Conservation (phyloP, 495 filamentous ascomycete species). For the Pyrenula aspistea region DNA sequence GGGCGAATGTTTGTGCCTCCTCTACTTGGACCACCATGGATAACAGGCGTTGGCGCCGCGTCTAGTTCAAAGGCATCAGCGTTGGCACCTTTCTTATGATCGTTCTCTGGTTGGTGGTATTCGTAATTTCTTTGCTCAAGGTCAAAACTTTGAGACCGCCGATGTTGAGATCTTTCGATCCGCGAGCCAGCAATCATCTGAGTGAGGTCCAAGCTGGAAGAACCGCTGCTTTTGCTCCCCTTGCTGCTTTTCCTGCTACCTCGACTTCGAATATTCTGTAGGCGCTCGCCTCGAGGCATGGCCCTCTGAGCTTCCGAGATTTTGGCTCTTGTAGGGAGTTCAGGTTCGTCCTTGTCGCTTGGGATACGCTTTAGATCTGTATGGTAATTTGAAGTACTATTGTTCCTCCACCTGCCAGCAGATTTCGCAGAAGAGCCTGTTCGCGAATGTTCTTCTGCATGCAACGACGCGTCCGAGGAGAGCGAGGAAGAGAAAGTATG, state of each 20-base stretch:
- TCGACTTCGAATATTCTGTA: constrained; percentile 11
- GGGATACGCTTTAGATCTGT: constrained; percentile 8
- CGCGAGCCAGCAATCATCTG: constrained; percentile 31
- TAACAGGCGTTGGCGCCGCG: constrained; percentile 77
- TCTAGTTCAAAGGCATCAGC: constrained; percentile 47
- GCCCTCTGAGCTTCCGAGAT: background rate
- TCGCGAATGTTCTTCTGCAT: background rate
- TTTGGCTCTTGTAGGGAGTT: constrained; percentile 3
- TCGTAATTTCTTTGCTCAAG: constrained; percentile 32
- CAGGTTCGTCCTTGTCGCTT: constrained; percentile 2
- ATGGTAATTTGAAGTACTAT: constrained; percentile 69
- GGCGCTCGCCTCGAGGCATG: constrained; percentile 10
- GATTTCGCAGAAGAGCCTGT: background rate
- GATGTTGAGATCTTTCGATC: constrained; percentile 41
- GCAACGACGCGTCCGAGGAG: constrained; percentile 49
- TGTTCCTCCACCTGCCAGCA: constrained; percentile 37
- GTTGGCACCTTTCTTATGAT: background rate
- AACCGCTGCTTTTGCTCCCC: constrained; percentile 63
- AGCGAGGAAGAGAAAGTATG: constrained; percentile 56
- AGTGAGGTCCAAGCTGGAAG: constrained; percentile 56
- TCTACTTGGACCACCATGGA: constrained; percentile 67
- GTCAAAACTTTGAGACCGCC: constrained; percentile 71
- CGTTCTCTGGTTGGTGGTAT: constrained; percentile 3
- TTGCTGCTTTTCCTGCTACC: constrained; percentile 28
- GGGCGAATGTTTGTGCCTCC: constrained; percentile 25